phyloP scores from a whole-genome alignment of 768 basidiomycete genomes.

The Tremella fuciformis region DNA sequence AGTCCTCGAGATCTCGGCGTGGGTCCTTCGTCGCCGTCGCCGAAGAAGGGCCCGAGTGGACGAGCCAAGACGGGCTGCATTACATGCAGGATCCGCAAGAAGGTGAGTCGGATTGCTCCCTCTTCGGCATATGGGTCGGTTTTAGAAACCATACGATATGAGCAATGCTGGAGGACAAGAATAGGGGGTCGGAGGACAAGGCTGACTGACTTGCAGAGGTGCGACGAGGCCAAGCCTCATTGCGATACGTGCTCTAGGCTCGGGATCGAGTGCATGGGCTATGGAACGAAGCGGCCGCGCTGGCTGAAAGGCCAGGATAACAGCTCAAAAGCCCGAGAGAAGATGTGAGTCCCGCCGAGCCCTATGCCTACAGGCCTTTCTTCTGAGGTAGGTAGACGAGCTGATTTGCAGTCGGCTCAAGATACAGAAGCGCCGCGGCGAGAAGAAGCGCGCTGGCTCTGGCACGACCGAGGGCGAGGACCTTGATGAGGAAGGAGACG shows the following conservation, averaged over 20 bases:
- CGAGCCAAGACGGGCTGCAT: slow-evolving; percentile 47
- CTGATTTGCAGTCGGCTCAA: background rate
- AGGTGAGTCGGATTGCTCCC: slow-evolving; percentile 18
- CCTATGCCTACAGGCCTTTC: background rate
- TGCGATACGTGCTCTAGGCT: slow-evolving; percentile 25
- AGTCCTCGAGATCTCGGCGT: no score
- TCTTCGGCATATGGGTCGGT: no score
- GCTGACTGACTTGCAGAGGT: slow-evolving; percentile 14
- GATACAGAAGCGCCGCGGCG: background rate
- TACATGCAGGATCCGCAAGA: slow-evolving; percentile 53
- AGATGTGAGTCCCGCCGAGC: slow-evolving; percentile 21
- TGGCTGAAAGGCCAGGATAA: slow-evolving; percentile 51
- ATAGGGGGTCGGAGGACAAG: background rate
- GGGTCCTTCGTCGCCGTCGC: no score
- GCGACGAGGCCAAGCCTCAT: slow-evolving; percentile 27
- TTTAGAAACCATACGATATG: no score
- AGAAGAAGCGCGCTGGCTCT: background rate
- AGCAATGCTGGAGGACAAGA: no score
- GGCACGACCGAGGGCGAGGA: background rate
- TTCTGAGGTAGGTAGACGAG: background rate
- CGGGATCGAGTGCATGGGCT: slow-evolving; percentile 34
- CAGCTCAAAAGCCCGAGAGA: slow-evolving; percentile 47
- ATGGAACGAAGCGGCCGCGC: slow-evolving; percentile 25
- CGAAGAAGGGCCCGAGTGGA: background rate
- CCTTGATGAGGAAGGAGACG: background rate